Evolutionary conservation across 768 basidiomycete species (phyloP), one percentile per base, ranked within the genome.

Genomic region (Agaricus subrufescens): DNA sequence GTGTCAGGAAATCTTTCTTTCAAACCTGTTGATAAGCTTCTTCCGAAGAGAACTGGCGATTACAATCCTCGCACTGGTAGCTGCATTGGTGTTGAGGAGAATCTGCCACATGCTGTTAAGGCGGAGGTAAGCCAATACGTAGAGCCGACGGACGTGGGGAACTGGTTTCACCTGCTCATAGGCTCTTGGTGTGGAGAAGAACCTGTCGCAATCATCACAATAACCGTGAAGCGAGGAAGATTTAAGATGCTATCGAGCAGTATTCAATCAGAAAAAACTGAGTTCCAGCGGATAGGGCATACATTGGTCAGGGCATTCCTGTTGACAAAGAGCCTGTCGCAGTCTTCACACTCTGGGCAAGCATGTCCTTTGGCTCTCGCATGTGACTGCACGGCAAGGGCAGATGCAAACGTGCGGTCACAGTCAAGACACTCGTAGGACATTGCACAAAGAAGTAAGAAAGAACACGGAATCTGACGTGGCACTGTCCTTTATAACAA

Each of bases 371-470:
- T 56, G 37, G 48, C 55, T 39, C 55, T 56, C 23, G 48, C 50
- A n/a, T 56, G 55, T 31, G 55, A 56, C 55, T 50, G 48, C 46
- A 48, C 47, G 27, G 15, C 55, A 14, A 11, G 42, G 15, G 3
- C 31, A 15, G 48, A 11, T 23, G 42, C 27, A 38, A 45, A 56
- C 31, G 38, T 50, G 43, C 55, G 55, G 46, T 50, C 10, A 38
- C 55, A 56, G 37, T 50, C 55, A 29, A 56, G 55, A 42, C 55
- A 56, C 14, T 50, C 42, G 11, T 56, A 50, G 42, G 49, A 11
- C 55, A 56, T 56, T 10, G 5, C 44, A 49, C 30, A 7, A 25
- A 14, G 19, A 38, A 25, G 12, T 10, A 26, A 56, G 29, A n/a
- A 12, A 5, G 15, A 45, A 43, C 15, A 34, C 19, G n/a, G 15